These are phyloP conservation scores for Aureobasidium sp. DNA, from an alignment of 2,329 filamentous ascomycete species.

Conservation along the genomic window DNA sequence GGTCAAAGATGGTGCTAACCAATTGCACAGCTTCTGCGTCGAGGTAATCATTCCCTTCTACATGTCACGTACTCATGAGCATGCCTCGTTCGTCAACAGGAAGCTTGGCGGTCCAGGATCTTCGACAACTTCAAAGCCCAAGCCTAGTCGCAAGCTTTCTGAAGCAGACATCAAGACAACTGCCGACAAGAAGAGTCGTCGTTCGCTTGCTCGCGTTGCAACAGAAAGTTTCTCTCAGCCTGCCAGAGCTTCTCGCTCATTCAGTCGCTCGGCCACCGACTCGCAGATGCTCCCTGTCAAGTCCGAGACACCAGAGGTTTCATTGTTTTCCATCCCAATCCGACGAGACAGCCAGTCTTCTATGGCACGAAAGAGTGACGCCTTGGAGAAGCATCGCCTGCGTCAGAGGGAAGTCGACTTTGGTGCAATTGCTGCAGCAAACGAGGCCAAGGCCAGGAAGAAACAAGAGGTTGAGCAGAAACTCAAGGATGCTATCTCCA, in stretches of 20 bases:
- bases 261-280: slow-evolving; percentile 61
- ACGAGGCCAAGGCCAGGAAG: slow-evolving; percentile 53
- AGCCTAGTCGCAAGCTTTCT: slow-evolving; percentile 26
- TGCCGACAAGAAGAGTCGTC: slow-evolving; percentile 27
- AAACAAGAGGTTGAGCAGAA: slow-evolving; percentile 62
- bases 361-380: slow-evolving; percentile 6
- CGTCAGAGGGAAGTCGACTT: slow-evolving; percentile 45
- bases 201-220: slow-evolving; percentile 54
- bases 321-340: slow-evolving; percentile 38
- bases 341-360: slow-evolving; percentile 7
- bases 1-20: slow-evolving; percentile 40
- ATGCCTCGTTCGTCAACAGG: slow-evolving; percentile 61
- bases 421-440: slow-evolving; percentile 43
- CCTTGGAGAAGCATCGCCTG: slow-evolving; percentile 25
- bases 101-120: slow-evolving; percentile 67
- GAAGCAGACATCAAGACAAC: slow-evolving; percentile 28
- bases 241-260: slow-evolving; percentile 50
- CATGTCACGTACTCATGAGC: slow-evolving; percentile 62
- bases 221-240: slow-evolving; percentile 44
- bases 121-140: slow-evolving; percentile 43
- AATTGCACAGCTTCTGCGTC: slow-evolving; percentile 66
- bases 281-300: slow-evolving; percentile 43
- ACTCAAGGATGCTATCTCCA: slow-evolving; percentile 63
- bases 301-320: slow-evolving; percentile 47
- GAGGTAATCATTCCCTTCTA: slow-evolving; percentile 79